These are phyloP conservation scores for Lachancea sp. DNA, from an alignment of 805 yeast genomes.

Conservation along the genomic window DNA sequence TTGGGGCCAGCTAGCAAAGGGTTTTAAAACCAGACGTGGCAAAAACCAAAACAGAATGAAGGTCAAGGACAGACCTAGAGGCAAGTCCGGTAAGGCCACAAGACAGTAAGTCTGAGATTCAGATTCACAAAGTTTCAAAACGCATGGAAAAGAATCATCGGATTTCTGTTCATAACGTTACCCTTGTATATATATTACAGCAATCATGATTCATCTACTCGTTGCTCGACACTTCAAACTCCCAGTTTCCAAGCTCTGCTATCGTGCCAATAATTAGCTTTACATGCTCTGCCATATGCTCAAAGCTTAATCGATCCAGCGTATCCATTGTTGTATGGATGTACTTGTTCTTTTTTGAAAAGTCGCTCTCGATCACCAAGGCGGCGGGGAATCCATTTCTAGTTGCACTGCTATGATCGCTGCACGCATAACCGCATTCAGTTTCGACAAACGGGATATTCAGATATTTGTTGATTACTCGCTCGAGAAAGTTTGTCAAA, in stretches of 20 bases:
- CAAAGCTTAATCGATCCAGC: conserved; percentile 68
- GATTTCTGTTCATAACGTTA: not conserved
- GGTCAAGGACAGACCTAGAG: conserved; percentile 89
- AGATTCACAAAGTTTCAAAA: no score
- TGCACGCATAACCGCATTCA: conserved; percentile 84
- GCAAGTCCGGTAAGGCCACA: conserved; percentile 37
- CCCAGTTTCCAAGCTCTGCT: conserved; percentile 51
- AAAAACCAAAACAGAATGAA: conserved; percentile 77
- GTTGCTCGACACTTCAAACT: not conserved
- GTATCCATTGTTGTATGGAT: conserved; percentile 80
- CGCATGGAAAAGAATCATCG: no score
- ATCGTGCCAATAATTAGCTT: conserved; percentile 70
- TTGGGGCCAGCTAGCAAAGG: conserved; percentile 92
- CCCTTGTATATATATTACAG: not conserved
- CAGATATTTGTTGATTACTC: conserved; percentile 56
- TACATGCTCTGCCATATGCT: conserved; percentile 74
- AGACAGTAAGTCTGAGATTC: conserved; percentile 8
- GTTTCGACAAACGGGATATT: conserved; percentile 67
- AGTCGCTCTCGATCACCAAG: conserved; percentile 72
- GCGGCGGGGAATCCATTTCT: conserved; percentile 80
- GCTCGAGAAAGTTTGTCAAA: conserved; percentile 56
- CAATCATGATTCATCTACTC: not conserved
- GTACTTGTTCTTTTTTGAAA: conserved; percentile 55
- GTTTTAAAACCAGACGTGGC: conserved; percentile 90
- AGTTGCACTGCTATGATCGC: conserved; percentile 85